Base-by-base conservation (phyloP, 148 eudicot species). In the Chenopodium suecicum region DNA sequence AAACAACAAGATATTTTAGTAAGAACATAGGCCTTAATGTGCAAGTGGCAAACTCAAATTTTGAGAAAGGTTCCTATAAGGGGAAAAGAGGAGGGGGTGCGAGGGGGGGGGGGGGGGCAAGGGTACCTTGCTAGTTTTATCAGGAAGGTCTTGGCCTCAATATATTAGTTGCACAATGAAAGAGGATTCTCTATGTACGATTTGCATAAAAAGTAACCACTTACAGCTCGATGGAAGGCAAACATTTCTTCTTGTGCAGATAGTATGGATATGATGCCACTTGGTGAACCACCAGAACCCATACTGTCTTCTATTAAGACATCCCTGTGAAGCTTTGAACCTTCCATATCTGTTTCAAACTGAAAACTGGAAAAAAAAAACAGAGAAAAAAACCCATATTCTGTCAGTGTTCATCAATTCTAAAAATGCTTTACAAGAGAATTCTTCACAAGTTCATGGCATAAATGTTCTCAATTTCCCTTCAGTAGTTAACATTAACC, bases 271-370 rank as follows among this genome's bases (percentile, higher is more conserved):
- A 89, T 89, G 82, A 96, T 92, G 71, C 93, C 94, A 84, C 90
- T 58, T 52, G 97, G 82, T 11, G 92, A 76, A 77, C 97, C 94
- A 83, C 88, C 92, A 72, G 92, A 86, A 74, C 92, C 82, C 79
- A 89, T 91, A 82, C 72, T 88, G 31, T 98, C 99, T 82, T 90
- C 94, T 73, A 93, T 88, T 80, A 91, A 81, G 79, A 96, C 99
- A 81, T 96, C 91, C 80, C 97, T 88, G 11, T 98, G 91, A 66
- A 96, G 99, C 81, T 88, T 96, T 58, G 87, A 76, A 72, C 89
- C 95, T 91, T 96, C 98, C 67, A 85, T 90, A 88, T 96, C 98
- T 80, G 98, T 91, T 90, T 96, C 99, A 81, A 96, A 96, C 82
- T 96, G 98, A 81, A 96, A 96, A 85, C 99, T 96, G 97, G 54